These are phyloP conservation scores for Stropharia rugosoannulata DNA, from an alignment of 768 basidiomycete species.

Conservation along the genomic window DNA sequence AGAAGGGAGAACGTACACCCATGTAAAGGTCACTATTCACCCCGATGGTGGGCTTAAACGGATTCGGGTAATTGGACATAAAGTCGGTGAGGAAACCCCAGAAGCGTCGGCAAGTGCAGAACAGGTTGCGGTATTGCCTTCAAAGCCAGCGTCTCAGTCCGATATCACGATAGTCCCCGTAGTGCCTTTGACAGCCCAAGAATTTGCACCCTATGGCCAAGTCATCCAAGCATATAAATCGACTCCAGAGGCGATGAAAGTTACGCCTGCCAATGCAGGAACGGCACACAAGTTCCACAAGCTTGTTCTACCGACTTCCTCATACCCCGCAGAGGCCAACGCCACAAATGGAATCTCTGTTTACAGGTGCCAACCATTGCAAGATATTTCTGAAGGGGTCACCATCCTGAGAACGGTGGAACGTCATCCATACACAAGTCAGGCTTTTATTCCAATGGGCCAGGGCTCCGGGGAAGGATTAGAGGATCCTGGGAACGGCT, in stretches of 20 bases:
- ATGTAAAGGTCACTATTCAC: conserved; percentile 85
- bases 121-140: background rate
- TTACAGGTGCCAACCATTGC: conserved; percentile 69
- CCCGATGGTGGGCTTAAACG: conserved; percentile 97
- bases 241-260: conserved; percentile 61
- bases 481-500: conserved; percentile 49
- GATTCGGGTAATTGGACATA: conserved; percentile 77
- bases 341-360: conserved; percentile 78
- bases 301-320: conserved; percentile 65
- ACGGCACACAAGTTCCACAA: conserved; percentile 95
- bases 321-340: conserved; percentile 56
- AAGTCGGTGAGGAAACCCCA: conserved; percentile 18
- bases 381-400: conserved; percentile 45
- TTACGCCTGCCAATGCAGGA: conserved; percentile 85
- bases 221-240: conserved; percentile 89
- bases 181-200: conserved; percentile 77
- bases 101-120: background rate
- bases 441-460: conserved; percentile 95
- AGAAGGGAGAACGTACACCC: conserved; percentile 61
- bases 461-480: conserved; percentile 47
- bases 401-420: conserved; percentile 77
- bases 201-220: conserved; percentile 85
- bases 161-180: conserved; percentile 43
- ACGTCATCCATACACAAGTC: conserved; percentile 86
- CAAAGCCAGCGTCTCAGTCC: conserved; percentile 8